phyloP scores from a whole-genome alignment of 345 rosid genomes.

The Pugionium dolabratum region DNA sequence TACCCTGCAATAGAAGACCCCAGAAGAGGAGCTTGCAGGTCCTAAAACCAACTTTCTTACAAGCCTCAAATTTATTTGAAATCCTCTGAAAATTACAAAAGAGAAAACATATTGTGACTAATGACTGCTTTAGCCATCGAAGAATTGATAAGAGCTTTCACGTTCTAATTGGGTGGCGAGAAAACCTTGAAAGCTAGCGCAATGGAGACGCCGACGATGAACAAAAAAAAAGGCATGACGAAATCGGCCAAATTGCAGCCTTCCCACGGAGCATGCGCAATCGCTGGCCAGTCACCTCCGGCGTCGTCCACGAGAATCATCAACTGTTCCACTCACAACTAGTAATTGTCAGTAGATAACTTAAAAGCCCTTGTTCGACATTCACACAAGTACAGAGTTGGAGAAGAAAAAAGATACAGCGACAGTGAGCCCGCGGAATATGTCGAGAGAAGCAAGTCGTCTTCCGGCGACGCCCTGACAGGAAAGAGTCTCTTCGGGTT shows the following conservation, averaged over 20 bases:
- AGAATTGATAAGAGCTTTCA: neutral
- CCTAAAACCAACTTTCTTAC: slow-evolving; percentile 60
- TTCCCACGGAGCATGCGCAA: slow-evolving; percentile 86
- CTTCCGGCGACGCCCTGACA: slow-evolving; percentile 29
- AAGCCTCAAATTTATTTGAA: slow-evolving; percentile 44
- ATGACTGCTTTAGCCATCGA: neutral
- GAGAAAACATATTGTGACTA: neutral
- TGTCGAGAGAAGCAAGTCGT: slow-evolving; percentile 75
- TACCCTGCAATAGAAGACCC: slow-evolving; percentile 92
- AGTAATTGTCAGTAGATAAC: neutral
- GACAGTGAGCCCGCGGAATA: slow-evolving; percentile 90
- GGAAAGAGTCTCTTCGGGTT: slow-evolving; percentile 38
- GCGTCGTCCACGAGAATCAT: slow-evolving; percentile 93
- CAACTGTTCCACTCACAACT: slow-evolving; percentile 45
- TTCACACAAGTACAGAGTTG: neutral
- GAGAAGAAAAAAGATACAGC: slow-evolving; percentile 46
- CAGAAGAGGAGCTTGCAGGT: slow-evolving; percentile 83
- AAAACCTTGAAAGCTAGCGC: slow-evolving; percentile 81
- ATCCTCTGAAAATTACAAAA: slow-evolving; percentile 48
- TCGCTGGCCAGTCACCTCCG: slow-evolving; percentile 87
- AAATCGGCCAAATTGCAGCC: slow-evolving; percentile 95
- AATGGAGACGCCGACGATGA: slow-evolving; percentile 88
- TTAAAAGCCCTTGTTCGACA: neutral
- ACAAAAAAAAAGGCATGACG: slow-evolving; percentile 92
- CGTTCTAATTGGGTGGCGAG: neutral